Evolutionary conservation across 805 yeast genomes (phyloP).

Genomic region (Candida broadrunensis): DNA sequence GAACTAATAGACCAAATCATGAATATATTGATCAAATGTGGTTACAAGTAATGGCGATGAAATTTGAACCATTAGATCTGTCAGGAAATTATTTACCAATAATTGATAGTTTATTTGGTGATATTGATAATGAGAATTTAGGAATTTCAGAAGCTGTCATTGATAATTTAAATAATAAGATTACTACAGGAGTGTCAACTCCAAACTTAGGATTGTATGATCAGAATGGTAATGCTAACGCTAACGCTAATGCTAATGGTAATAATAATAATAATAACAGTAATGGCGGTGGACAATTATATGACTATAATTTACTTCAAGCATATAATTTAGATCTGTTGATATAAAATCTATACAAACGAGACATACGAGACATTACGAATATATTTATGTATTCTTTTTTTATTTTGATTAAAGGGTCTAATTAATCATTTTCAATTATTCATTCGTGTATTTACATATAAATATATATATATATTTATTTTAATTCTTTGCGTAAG

Average conservation of each 20-base stretch:
- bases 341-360: background rate
- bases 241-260: background rate
- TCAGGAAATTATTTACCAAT: background rate
- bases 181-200: no score
- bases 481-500: constrained; percentile 32
- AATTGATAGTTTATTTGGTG: background rate
- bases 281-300: no score
- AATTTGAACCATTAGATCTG: constrained; percentile 6
- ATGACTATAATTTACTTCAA: constrained; percentile 1
- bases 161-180: no score
- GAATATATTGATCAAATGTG: constrained; percentile 25
- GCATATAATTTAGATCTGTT: background rate
- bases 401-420: no score
- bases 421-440: no score
- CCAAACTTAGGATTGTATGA: no score
- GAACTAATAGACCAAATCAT: background rate
- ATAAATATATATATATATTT: background rate
- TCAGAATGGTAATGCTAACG: background rate
- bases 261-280: no score
- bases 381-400: no score
- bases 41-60: constrained; percentile 25
- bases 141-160: background rate
- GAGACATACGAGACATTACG: no score
- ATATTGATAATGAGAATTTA: background rate
- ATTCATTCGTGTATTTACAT: no score